Percentiles rank a stretch among this genome's conserved stretches.
phyloP scores from a whole-genome alignment of 225 moss, liverwort and hornwort species.

The Bryoerythrophyllum caledonicum region DNA sequence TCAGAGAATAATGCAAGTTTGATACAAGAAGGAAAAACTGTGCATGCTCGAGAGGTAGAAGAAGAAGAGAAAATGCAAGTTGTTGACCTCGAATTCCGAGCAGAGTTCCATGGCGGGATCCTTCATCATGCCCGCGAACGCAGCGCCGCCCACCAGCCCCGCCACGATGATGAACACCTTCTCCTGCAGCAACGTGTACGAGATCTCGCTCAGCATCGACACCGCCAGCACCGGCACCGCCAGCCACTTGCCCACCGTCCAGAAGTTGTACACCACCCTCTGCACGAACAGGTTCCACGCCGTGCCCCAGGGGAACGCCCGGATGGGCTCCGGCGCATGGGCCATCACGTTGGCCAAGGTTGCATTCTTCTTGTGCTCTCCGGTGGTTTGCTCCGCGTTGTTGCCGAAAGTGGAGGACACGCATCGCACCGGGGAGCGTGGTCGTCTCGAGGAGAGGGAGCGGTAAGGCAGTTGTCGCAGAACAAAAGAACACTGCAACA shows the following conservation, averaged over 20 bases:
- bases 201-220: constrained; percentile 62
- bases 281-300: constrained; percentile 39
- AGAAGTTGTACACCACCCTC: constrained; percentile 45
- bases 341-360: constrained; percentile 22
- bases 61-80: no score
- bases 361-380: constrained; percentile 9
- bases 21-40: no score
- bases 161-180: constrained; percentile 46
- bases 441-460: not conserved
- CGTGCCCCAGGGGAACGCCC: constrained; percentile 52
- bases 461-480: constrained; percentile 11
- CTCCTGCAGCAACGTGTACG: constrained; percentile 52
- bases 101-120: constrained; percentile 47
- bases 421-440: constrained; percentile 21
- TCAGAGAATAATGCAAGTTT: no score
- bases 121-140: constrained; percentile 53
- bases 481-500: constrained; percentile 27
- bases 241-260: constrained; percentile 60
- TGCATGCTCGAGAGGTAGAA: no score
- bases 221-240: constrained; percentile 52
- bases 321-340: constrained; percentile 47
- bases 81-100: constrained; percentile 36
- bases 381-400: constrained; percentile 18
- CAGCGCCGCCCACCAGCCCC: constrained; percentile 48
- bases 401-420: constrained; percentile 39